Evolutionary conservation across 805 yeast species (phyloP).

Genomic region (Kodamaea hsintzibuensis): DNA sequence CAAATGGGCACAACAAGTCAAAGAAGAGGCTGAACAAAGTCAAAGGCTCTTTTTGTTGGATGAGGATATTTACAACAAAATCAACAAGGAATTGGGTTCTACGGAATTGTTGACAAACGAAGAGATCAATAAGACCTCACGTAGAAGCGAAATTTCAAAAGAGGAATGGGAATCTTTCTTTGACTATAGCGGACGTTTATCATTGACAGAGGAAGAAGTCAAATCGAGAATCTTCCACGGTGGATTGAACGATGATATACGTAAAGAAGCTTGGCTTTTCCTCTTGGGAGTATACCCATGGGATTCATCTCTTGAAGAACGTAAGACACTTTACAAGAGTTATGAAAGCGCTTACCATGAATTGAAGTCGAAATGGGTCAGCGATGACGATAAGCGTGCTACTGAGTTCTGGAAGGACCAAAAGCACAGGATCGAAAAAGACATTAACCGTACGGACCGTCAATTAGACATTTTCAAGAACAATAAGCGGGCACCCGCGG

Average conservation of each 20-base stretch:
- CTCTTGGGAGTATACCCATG: slow-evolving; percentile 83
- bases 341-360: slow-evolving; percentile 61
- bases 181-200: slow-evolving; percentile 73
- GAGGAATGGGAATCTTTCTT: slow-evolving; percentile 86
- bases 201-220: slow-evolving; percentile 74
- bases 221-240: slow-evolving; percentile 88
- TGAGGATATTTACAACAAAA: slow-evolving; percentile 58
- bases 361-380: slow-evolving; percentile 70
- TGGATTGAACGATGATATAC: slow-evolving; percentile 59
- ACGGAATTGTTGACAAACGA: slow-evolving; percentile 55
- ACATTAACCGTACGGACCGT: slow-evolving; percentile 89
- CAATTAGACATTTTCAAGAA: slow-evolving; percentile 61
- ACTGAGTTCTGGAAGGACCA: slow-evolving; percentile 86
- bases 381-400: slow-evolving; percentile 49
- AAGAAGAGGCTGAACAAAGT: slow-evolving; percentile 78
- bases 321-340: slow-evolving; percentile 57
- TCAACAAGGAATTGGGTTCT: slow-evolving; percentile 63
- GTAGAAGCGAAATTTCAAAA: slow-evolving; percentile 64
- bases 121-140: slow-evolving; percentile 59
- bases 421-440: slow-evolving; percentile 86
- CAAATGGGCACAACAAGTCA: slow-evolving; percentile 94
- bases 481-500: slow-evolving; percentile 24
- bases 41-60: slow-evolving; percentile 52
- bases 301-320: slow-evolving; percentile 74
- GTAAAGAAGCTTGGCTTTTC: slow-evolving; percentile 85